These are phyloP conservation scores for Blumeriella jaapii DNA, from an alignment of 2,329 filamentous ascomycete genomes.

Conservation along the genomic window DNA sequence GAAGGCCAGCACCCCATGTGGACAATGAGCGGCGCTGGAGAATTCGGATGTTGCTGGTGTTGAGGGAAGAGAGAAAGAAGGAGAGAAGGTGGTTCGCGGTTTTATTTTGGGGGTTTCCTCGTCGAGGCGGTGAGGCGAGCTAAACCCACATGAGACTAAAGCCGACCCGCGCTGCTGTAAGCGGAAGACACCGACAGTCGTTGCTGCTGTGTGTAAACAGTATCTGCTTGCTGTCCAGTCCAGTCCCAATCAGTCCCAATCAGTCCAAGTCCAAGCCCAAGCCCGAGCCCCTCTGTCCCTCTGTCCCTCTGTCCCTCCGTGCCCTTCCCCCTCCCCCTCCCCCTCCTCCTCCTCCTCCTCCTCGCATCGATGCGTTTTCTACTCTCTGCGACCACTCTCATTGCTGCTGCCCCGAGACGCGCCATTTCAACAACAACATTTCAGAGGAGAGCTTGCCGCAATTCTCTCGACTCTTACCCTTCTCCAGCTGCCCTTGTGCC, in stretches of 20 bases:
- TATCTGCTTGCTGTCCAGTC: too few relatives aligned
- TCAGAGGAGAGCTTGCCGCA: constrained; percentile 19
- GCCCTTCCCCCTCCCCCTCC: too few relatives aligned
- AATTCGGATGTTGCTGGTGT: constrained; percentile 25
- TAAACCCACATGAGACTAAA: too few relatives aligned
- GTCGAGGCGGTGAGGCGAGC: too few relatives aligned
- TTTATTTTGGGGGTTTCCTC: too few relatives aligned
- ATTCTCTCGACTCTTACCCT: constrained; percentile 10
- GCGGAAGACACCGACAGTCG: too few relatives aligned
- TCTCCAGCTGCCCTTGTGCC: constrained; percentile 7
- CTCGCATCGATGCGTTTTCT: constrained; percentile 24
- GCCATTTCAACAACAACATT: constrained; percentile 13
- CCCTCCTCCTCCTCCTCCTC: constrained; percentile 5
- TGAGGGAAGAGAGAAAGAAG: constrained; percentile 3
- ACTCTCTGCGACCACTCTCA: constrained; percentile 18
- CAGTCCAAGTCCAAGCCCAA: neutral
- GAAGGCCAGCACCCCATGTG: constrained; percentile 23
- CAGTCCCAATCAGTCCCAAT: constrained; percentile 1
- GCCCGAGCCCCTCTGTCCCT: constrained; percentile 8
- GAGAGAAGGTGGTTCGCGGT: too few relatives aligned
- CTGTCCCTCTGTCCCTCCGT: too few relatives aligned
- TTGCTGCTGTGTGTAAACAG: too few relatives aligned
- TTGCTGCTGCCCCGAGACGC: too few relatives aligned
- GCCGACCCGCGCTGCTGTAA: too few relatives aligned
- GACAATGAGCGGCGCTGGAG: constrained; percentile 22